Evolutionary conservation across 257 asterid species (phyloP).

Genomic region (Coffea canephora): DNA sequence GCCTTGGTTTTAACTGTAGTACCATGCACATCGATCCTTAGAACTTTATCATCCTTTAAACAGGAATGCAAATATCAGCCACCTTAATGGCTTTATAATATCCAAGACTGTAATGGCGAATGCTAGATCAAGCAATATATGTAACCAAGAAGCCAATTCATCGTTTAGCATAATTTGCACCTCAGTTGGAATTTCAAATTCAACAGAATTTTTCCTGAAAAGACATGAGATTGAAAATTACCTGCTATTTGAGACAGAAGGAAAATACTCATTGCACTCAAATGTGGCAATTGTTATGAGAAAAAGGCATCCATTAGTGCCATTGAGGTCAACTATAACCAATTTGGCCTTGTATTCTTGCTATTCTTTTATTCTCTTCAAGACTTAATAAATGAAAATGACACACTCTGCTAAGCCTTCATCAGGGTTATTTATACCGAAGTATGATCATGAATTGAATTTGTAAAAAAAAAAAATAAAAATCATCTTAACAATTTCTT

Average conservation of each 20-base stretch:
- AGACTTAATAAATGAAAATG: not conserved
- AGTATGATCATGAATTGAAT: not conserved
- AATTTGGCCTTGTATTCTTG: not conserved
- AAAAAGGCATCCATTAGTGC: not conserved
- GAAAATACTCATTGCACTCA: not conserved
- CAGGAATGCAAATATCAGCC: conserved; percentile 2
- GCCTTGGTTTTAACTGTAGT: not conserved
- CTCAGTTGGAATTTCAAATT: not conserved
- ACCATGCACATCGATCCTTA: not conserved
- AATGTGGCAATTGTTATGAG: no score
- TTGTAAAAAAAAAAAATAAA: not conserved
- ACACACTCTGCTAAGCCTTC: not conserved
- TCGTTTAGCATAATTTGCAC: no score
- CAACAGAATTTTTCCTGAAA: not conserved
- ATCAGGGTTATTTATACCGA: not conserved
- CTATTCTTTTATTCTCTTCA: no score
- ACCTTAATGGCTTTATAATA: not conserved
- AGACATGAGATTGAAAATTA: no score
- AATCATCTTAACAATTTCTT: not conserved
- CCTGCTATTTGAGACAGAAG: not conserved
- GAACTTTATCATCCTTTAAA: not conserved
- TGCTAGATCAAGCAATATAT: not conserved
- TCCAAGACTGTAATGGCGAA: not conserved
- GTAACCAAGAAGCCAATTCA: not conserved
- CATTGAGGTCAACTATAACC: not conserved